Evolutionary conservation across 768 basidiomycete genomes (phyloP).

Genomic region (Macrocybe gigantea): DNA sequence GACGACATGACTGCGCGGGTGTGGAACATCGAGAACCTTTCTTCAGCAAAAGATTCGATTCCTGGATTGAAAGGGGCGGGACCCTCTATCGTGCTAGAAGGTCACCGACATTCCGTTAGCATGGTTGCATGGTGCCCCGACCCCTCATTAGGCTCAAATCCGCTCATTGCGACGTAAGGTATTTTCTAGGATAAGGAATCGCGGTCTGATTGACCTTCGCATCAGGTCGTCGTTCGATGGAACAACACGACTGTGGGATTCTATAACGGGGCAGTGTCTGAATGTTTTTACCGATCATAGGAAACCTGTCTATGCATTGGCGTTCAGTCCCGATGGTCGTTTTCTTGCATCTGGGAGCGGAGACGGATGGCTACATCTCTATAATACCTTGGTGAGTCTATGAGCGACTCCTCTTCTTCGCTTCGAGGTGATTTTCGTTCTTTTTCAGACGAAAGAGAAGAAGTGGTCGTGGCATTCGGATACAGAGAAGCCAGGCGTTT

Average conservation of each 20-base stretch:
- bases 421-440: slow-evolving; percentile 19
- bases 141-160: slow-evolving; percentile 40
- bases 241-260: slow-evolving; percentile 81
- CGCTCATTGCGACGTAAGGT: slow-evolving; percentile 67
- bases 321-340: slow-evolving; percentile 70
- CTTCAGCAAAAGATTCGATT: slow-evolving; percentile 28
- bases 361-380: slow-evolving; percentile 73
- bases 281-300: slow-evolving; percentile 67
- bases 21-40: slow-evolving; percentile 58
- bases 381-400: slow-evolving; percentile 53
- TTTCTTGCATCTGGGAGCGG: slow-evolving; percentile 75
- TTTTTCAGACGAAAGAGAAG: slow-evolving; percentile 35
- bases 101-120: slow-evolving; percentile 63
- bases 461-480: slow-evolving; percentile 63
- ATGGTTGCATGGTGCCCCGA: slow-evolving; percentile 66
- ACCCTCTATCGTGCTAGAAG: slow-evolving; percentile 42
- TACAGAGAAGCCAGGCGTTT: slow-evolving; percentile 55
- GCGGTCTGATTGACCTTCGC: slow-evolving; percentile 2
- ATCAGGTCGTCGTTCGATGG: slow-evolving; percentile 74
- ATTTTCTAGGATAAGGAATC: neutral
- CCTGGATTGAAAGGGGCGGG: slow-evolving; percentile 34
- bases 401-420: slow-evolving; percentile 3
- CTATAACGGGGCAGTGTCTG: slow-evolving; percentile 68
- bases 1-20: slow-evolving; percentile 76
- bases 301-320: slow-evolving; percentile 64